These are phyloP conservation scores for Solanum lycopersicoides DNA, from an alignment of 257 asterid genomes.

Conservation along the genomic window DNA sequence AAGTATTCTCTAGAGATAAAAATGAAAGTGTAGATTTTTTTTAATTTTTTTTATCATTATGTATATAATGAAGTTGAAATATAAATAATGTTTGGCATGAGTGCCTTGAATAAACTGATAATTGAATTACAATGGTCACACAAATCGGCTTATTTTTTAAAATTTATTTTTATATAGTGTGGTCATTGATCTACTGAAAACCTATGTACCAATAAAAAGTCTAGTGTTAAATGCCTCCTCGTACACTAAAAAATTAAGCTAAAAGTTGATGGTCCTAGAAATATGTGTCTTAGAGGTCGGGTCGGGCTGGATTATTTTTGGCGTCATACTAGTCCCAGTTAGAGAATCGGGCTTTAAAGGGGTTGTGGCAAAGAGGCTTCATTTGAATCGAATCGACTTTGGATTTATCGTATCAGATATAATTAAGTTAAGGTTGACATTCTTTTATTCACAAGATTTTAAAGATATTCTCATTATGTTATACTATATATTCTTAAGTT, in stretches of 20 bases:
- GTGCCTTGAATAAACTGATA: not conserved
- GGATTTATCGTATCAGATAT: too few species aligned
- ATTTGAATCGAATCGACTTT: not conserved
- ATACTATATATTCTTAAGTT: not conserved
- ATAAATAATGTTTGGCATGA: not conserved
- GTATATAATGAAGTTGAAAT: not conserved
- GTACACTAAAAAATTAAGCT: not conserved
- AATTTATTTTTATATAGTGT: too few species aligned
- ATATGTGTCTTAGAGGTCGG: accelerated
- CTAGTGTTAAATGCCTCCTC: not conserved
- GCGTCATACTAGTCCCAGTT: too few species aligned
- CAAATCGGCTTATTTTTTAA: too few species aligned
- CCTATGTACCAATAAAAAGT: not conserved
- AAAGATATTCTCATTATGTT: too few species aligned
- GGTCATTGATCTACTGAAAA: not conserved
- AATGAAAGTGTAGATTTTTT: not conserved
- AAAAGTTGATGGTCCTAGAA: not conserved
- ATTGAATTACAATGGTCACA: not conserved
- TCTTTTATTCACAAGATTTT: not conserved
- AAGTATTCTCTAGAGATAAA: not conserved
- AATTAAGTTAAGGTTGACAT: accelerated
- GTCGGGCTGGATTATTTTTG: too few species aligned
- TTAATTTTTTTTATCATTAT: too few species aligned
- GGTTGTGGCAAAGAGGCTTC: accelerated
- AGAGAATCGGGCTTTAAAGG: not conserved